Evolutionary conservation across 805 yeast genomes (phyloP).

Genomic region (Cyberlindnera americana): DNA sequence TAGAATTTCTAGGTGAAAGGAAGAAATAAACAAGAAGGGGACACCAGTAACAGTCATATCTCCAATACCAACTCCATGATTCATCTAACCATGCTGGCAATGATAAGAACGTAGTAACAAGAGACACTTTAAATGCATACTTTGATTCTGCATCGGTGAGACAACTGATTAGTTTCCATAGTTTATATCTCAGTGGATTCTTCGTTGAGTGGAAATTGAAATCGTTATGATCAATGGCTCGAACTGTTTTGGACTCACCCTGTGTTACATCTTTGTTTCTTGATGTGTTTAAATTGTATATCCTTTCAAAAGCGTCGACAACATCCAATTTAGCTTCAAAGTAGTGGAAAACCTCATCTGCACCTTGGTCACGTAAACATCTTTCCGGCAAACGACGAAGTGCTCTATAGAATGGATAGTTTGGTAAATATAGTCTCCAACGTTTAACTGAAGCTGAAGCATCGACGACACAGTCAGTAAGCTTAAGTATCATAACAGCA

Average conservation of each 20-base stretch:
- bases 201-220: slow-evolving; percentile 38
- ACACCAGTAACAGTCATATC: slow-evolving; percentile 42
- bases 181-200: slow-evolving; percentile 32
- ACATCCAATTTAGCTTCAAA: slow-evolving; percentile 42
- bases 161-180: slow-evolving; percentile 36
- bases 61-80: slow-evolving; percentile 40
- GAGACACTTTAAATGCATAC: slow-evolving; percentile 41
- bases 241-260: slow-evolving; percentile 16
- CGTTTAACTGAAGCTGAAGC: slow-evolving; percentile 9
- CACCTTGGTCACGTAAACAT: slow-evolving; percentile 45
- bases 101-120: slow-evolving; percentile 35
- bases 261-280: slow-evolving; percentile 22
- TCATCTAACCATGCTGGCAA: slow-evolving; percentile 42
- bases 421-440: slow-evolving; percentile 37
- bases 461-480: slow-evolving; percentile 16
- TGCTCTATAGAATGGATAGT: slow-evolving; percentile 39
- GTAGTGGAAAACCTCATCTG: slow-evolving; percentile 40
- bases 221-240: slow-evolving; percentile 41
- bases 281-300: slow-evolving; percentile 43
- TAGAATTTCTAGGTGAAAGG: slow-evolving; percentile 39
- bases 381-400: slow-evolving; percentile 39
- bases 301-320: slow-evolving; percentile 42
- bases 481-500: slow-evolving; percentile 33
- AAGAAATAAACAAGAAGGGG: slow-evolving; percentile 34
- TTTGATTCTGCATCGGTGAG: slow-evolving; percentile 37